phyloP scores from a whole-genome alignment of 2,329 filamentous ascomycete species.

The Orbilia blumenaviensis region DNA sequence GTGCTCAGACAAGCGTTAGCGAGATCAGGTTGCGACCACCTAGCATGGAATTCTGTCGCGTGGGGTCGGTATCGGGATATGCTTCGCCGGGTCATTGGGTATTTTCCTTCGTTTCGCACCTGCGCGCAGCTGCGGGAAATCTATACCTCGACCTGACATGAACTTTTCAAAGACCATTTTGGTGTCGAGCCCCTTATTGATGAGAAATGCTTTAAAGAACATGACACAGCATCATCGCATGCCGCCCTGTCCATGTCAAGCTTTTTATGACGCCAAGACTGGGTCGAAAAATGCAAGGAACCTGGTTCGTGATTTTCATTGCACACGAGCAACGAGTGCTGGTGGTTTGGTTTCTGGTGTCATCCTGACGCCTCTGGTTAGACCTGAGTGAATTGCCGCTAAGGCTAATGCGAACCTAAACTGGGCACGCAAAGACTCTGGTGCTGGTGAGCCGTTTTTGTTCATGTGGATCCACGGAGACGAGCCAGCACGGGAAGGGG shows the following conservation, averaged over 20 bases:
- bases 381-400: conserved; percentile 27
- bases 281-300: not conserved
- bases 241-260: conserved; percentile 36
- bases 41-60: not conserved
- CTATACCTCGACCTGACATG: not conserved
- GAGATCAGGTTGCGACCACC: not conserved
- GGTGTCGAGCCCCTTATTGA: not conserved
- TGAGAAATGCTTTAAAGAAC: not conserved
- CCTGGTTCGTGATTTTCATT: conserved; percentile 30
- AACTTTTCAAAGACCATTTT: not conserved
- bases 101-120: not conserved
- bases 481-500: conserved; percentile 16
- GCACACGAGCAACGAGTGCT: conserved; percentile 2
- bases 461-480: conserved; percentile 22
- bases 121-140: no score
- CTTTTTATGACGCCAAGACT: conserved; percentile 6
- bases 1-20: not conserved
- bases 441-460: conserved; percentile 31
- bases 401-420: conserved; percentile 18
- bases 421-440: not conserved
- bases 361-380: conserved; percentile 27
- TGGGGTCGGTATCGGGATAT: not conserved
- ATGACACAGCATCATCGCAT: conserved; percentile 2
- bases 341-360: conserved; percentile 1
- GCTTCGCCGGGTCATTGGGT: not conserved